Evolutionary conservation across 371 early-diverging fungal species (phyloP), one percentile per base, ranked within the genome.

Genomic region (Mucor sp.): DNA sequence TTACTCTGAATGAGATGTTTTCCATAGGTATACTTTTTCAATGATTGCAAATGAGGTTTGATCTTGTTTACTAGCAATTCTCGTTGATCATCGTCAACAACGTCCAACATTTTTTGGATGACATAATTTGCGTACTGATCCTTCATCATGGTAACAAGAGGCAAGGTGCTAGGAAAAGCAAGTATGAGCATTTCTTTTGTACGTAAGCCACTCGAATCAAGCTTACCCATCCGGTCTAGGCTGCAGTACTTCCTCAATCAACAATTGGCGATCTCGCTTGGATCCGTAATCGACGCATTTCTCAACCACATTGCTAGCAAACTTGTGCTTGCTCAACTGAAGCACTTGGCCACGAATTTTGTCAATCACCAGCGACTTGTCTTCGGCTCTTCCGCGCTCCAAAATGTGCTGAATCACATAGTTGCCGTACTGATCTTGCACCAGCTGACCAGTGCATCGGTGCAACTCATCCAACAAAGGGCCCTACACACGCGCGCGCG

Each of bases 91-190:
- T 90, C 94, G 68, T 93, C 93, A 5, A 94, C 95, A 53, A 97
- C 95, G 75, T 99, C 99, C 63, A 99, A 84, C 95, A 99, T 96
- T 76, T 99, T 97, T 77, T 99, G 99, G 39, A 99, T 96, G 15
- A 99, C 99, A 81, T 99, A 99, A 81, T 99, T 99, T 62, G 99
- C 99, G 80, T 95, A 99, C 85, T 99, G 99, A 84, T 99, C 99
- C 79, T 94, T 96, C 97, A 99, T 99, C 95, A 97, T 95, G 15
- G 90, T 79, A 58, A 97, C 89, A 70, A 96, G 76, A 33, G 95
- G 94, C 47, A 90, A 90, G 0, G 91, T 88, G 6, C 92, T 91
- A 68, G 74, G 1, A 30, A 4, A 30, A 30, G n/a, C n/a, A n/a
- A 30, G 30, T 30, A 6, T 30, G 6, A 30, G 30, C 6, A 30